A percentile compares a stretch with the other conserved stretches of the same genome.
These are phyloP conservation scores for Discostella pseudostelligera DNA, from an alignment of 108 stramenopile species.

Conservation along the genomic window DNA sequence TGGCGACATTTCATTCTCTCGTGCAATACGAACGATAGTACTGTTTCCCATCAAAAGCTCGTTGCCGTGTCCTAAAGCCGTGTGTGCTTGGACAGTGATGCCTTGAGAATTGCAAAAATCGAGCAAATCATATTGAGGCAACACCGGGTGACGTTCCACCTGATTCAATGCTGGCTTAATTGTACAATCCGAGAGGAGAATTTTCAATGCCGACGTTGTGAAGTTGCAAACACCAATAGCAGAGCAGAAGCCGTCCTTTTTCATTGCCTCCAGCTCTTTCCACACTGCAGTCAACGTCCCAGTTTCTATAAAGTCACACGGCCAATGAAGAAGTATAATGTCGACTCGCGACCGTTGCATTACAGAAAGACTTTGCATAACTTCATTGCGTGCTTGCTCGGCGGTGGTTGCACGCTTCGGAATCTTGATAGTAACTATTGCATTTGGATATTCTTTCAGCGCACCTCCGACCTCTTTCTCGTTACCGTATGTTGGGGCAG, in stretches of 20 bases:
- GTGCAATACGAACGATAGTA: slow-evolving; percentile 27
- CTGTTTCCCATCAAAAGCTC: slow-evolving; percentile 21
- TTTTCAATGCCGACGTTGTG: slow-evolving; percentile 44
- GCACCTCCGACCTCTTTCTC: slow-evolving; percentile 62
- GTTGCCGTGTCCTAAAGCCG: slow-evolving; percentile 56
- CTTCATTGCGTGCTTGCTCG: slow-evolving; percentile 56
- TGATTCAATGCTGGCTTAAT: slow-evolving; percentile 76
- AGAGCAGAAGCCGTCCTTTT: slow-evolving; percentile 45
- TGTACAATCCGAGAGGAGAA: slow-evolving; percentile 48
- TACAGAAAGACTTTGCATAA: slow-evolving; percentile 43
- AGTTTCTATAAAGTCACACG: slow-evolving; percentile 61
- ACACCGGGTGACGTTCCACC: slow-evolving; percentile 80
- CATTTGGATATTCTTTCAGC: slow-evolving; percentile 11
- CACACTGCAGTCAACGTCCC: slow-evolving; percentile 56
- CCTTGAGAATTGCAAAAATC: slow-evolving; percentile 64
- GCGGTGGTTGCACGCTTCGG: slow-evolving; percentile 62
- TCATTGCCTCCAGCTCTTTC: slow-evolving; percentile 73
- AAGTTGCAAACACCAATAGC: slow-evolving; percentile 85
- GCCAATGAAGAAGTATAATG: slow-evolving; percentile 83
- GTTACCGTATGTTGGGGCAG: slow-evolving; percentile 85
- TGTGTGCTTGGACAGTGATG: slow-evolving; percentile 67
- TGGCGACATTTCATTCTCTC: slow-evolving; percentile 44
- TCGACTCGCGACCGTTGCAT: slow-evolving; percentile 50
- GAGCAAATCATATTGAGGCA: slow-evolving; percentile 60
- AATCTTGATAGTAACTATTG: slow-evolving; percentile 64